Evolutionary conservation across 202 grass and related monocot genomes (phyloP), one percentile per base, ranked within the genome.

Genomic region (Panicum hallii): DNA sequence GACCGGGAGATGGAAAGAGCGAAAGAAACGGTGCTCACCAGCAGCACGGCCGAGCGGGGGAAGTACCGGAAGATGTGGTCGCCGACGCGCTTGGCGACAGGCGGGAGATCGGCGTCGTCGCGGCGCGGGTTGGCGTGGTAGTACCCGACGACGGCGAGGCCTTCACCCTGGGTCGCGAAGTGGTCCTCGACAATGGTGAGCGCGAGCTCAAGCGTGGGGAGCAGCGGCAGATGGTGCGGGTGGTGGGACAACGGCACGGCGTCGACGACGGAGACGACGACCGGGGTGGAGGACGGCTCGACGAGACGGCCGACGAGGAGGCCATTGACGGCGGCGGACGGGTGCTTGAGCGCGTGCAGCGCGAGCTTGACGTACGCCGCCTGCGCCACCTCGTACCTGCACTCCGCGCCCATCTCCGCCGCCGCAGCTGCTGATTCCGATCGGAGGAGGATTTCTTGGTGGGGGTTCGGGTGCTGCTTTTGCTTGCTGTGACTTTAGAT

Each of bases 1-100:
- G 62, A 90, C 38, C 45, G 42, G 6, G 30, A 23, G 26, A 22
- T 74, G 23, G 3, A 34, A 52, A 52, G 14, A 46, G 43, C n/a
- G 38, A 2, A 52, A 23, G 49, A 49, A 73, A 48, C 69, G 34
- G 36, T 28, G 77, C 84, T 52, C 26, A 92, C 97, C 72, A 96
- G 74, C 44, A 99, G 83, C 9, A 99, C 91, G 17, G 93, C 90
- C 6, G 87, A 94, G 28, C 90, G 91, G 13, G 97, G 90, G 52
- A 99, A 99, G 79, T 92, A 90, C 58, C 93, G 88, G 84, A 96
- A 99, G 57, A 99, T 85, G 83, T 99, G 97, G 55, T 99, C 97
- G 44, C 93, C 91, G 17, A 96, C 87, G 87, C 84, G 92, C 84
- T 93, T 95, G 76, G 91, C 93, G 17, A 93, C 87, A 49, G 79